Base-by-base conservation (phyloP, 2,329 filamentous ascomycete species). In the Fusarium palustre region DNA sequence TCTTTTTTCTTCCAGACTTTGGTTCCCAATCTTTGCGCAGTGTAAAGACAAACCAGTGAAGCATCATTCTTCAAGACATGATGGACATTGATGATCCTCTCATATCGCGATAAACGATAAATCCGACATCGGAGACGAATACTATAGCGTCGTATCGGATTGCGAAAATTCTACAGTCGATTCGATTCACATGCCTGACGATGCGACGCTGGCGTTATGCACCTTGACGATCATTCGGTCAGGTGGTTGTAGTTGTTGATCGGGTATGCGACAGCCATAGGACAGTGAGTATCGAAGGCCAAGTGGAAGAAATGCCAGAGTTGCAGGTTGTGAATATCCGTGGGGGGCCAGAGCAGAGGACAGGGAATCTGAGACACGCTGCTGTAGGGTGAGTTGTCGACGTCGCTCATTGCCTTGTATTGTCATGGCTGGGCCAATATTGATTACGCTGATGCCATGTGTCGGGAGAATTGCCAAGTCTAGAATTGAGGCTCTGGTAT, bases 171-270 rank as follows among this genome's bases (percentile, higher is more conserved):
- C 24, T 24, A 20, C 12, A 20, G 28, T 41, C 12, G 4, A 28
- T 28, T 20, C 38, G 15, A 43, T 69, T 69, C 66, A 70, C 66
- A 70, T 70, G 66, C 49, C 50, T n/a, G 10, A n/a, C 18, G 11
- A 58, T 61, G 65, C 25, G 43, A 56, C 66, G 41, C 64, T 64
- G 45, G 45, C 25, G 25, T 56, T 34, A 69, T 69, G 67, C 62
- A 64, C 4, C 24, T 28, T 43, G 67, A 46, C 66, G 67, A 69
- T 69, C 67, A 11, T 64, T 22, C 59, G 62, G 54, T 69, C 67
- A 69, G 24, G 56, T 67, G 66, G 50, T 8, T 18, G 49, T 52
- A 56, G 22, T 28, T 20, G 34, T 3, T 20, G 34, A 41, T 68
- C 52, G 30, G 46, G 59, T 45, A 22, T 53, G 16, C 10, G 39